These are phyloP conservation scores for Pseudogymnoascus verrucosus DNA, from an alignment of 2,329 filamentous ascomycete species.

Conservation along the genomic window DNA sequence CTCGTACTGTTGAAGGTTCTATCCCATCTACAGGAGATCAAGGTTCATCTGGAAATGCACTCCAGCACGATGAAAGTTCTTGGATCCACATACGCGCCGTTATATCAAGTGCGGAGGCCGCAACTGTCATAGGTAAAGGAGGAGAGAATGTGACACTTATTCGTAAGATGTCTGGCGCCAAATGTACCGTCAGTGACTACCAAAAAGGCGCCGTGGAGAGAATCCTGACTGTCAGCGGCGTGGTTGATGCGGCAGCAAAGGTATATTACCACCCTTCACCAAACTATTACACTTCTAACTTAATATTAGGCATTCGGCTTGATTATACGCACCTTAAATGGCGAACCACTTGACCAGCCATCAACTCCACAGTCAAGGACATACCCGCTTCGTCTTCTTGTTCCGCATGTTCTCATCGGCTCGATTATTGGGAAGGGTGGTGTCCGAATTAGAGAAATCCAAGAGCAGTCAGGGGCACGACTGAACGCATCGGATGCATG, in stretches of 20 bases:
- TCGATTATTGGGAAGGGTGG: conserved; percentile 98
- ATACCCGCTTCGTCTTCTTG: conserved; percentile 88
- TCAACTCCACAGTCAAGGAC: conserved; percentile 95
- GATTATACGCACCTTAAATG: conserved; percentile 96
- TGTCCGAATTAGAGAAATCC: conserved; percentile 93
- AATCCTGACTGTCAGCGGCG: conserved; percentile 92
- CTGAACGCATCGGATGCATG: conserved; percentile 95
- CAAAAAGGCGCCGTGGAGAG: conserved; percentile 94
- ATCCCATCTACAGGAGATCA: conserved; percentile 31
- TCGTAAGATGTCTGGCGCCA: conserved; percentile 86
- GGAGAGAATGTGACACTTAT: conserved; percentile 98
- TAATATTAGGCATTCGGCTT: conserved; percentile 75
- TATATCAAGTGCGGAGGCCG: conserved; percentile 94
- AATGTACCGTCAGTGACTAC: conserved; percentile 98
- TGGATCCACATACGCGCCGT: conserved; percentile 98
- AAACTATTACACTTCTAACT: conserved; percentile 5
- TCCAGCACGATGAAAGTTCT: conserved; percentile 76
- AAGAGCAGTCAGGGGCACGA: conserved; percentile 92
- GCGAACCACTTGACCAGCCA: conserved; percentile 79
- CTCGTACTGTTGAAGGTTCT: conserved; percentile 46
- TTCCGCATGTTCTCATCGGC: conserved; percentile 94
- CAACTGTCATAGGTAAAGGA: conserved; percentile 96
- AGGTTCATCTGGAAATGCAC: conserved; percentile 32
- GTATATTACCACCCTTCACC: conserved; percentile 39
- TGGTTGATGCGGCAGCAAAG: conserved; percentile 95